phyloP scores from a whole-genome alignment of 805 yeast species.

The Saturnispora mendoncae region DNA sequence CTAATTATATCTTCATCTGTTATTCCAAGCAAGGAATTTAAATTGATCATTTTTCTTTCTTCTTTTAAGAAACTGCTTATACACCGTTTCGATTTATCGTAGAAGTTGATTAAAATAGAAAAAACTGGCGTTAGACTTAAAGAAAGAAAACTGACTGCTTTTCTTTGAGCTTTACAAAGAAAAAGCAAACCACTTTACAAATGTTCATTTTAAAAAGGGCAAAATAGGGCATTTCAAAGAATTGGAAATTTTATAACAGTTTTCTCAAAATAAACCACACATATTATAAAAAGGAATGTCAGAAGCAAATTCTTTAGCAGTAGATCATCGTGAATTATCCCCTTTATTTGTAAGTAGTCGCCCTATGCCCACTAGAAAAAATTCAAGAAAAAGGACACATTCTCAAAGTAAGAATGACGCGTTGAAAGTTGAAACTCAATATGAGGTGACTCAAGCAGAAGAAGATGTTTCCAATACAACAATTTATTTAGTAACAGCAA shows the following conservation, averaged over 20 bases:
- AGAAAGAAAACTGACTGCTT: too few relatives aligned
- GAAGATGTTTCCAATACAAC: conserved; percentile 1
- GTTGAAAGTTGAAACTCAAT: background rate
- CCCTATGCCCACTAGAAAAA: background rate
- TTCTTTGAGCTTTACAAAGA: too few relatives aligned
- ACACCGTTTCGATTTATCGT: background rate
- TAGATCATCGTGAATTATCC: background rate
- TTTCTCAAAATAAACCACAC: too few relatives aligned
- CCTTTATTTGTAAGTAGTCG: background rate
- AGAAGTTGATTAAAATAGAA: too few relatives aligned
- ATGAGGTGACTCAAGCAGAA: background rate
- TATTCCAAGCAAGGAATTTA: conserved; percentile 1
- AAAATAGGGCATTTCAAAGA: too few relatives aligned
- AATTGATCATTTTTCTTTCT: background rate
- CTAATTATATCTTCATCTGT: background rate
- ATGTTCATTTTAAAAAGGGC: too few relatives aligned
- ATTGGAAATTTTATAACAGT: too few relatives aligned
- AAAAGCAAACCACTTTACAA: too few relatives aligned
- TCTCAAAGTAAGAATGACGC: background rate
- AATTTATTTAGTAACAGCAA: background rate
- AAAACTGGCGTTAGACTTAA: too few relatives aligned
- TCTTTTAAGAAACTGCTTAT: background rate
- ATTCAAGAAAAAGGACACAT: background rate
- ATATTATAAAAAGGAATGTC: too few relatives aligned
- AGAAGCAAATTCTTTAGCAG: background rate